These are phyloP conservation scores for Xerocomus brunneocitrinus DNA, from an alignment of 768 basidiomycete genomes.

Conservation along the genomic window DNA sequence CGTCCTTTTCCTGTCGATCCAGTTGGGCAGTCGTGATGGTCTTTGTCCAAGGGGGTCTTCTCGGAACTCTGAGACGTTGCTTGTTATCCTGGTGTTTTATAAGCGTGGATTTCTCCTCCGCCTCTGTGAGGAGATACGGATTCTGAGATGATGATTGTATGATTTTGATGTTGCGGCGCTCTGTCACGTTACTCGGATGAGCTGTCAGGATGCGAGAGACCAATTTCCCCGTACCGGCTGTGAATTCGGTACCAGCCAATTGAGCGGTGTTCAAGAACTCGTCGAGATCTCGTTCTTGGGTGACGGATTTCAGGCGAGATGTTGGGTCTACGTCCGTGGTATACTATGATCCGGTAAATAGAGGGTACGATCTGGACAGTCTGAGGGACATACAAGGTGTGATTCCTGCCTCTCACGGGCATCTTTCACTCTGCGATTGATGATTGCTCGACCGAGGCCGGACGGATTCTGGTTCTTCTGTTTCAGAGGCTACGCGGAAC, in stretches of 20 bases:
- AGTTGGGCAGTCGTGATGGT: slow-evolving; percentile 71
- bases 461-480: slow-evolving; percentile 61
- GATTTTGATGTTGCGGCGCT: slow-evolving; percentile 77
- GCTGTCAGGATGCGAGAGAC: background rate
- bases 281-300: slow-evolving; percentile 92
- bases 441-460: slow-evolving; percentile 92
- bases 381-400: slow-evolving; percentile 51
- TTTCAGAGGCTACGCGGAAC: slow-evolving; percentile 46
- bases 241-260: slow-evolving; percentile 92
- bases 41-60: slow-evolving; percentile 87
- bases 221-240: slow-evolving; percentile 62
- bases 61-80: slow-evolving; percentile 75
- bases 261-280: slow-evolving; percentile 95
- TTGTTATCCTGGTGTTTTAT: slow-evolving; percentile 72
- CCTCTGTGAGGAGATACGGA: slow-evolving; percentile 77
- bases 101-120: slow-evolving; percentile 76
- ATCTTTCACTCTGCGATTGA: slow-evolving; percentile 70
- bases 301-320: slow-evolving; percentile 79
- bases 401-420: slow-evolving; percentile 37
- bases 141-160: slow-evolving; percentile 65
- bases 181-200: slow-evolving; percentile 32
- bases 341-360: slow-evolving; percentile 39
- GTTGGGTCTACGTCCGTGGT: slow-evolving; percentile 68
- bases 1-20: slow-evolving; percentile 83
- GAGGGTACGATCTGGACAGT: background rate